These are phyloP conservation scores for Jacaranda copaia DNA, from an alignment of 257 asterid genomes.

Conservation along the genomic window DNA sequence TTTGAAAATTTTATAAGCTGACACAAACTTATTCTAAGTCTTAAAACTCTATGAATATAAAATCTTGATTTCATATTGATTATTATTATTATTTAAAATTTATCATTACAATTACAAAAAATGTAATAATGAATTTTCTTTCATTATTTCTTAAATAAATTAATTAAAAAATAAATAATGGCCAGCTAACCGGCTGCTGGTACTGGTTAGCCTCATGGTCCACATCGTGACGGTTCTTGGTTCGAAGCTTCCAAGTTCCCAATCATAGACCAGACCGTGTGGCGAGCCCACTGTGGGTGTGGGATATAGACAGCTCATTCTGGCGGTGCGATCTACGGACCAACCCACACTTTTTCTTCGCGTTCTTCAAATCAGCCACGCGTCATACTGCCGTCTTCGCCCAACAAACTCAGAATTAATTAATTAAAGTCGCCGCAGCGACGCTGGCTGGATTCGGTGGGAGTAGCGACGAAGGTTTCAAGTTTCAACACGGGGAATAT, in stretches of 20 bases:
- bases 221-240: neutral
- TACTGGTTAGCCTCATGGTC: neutral
- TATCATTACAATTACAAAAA: no score
- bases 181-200: neutral
- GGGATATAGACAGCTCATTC: neutral
- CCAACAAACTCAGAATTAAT: neutral
- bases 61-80: no score
- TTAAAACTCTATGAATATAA: no score
- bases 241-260: neutral
- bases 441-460: neutral
- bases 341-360: neutral
- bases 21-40: no score
- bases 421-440: neutral
- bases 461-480: neutral
- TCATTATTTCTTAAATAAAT: no score
- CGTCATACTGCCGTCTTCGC: neutral
- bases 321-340: conserved; percentile 29
- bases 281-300: neutral
- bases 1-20: no score
- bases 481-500: neutral
- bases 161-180: neutral
- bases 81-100: no score
- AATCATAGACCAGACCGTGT: conserved; percentile 5
- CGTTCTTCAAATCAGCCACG: neutral
- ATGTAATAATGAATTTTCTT: no score